phyloP scores from a whole-genome alignment of 352 stramenopile genomes.

The Hyaloperonospora brassicae region DNA sequence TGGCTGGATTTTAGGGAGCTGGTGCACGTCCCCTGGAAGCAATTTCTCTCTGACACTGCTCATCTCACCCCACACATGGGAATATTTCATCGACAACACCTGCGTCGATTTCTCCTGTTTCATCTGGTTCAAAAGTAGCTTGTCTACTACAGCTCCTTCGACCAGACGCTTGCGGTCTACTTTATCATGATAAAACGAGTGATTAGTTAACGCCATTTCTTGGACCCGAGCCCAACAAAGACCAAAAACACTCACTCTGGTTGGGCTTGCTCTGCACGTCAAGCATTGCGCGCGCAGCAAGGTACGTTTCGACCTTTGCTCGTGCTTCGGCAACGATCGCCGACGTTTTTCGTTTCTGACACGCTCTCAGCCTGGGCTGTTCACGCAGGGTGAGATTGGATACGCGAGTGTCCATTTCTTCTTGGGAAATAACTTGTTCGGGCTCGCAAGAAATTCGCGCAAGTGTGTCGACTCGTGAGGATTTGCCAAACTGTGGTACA shows the following conservation, averaged over 20 bases:
- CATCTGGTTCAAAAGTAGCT: slow-evolving; percentile 35
- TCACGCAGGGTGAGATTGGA: slow-evolving; percentile 33
- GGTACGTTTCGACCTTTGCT: slow-evolving; percentile 23
- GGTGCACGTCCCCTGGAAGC: slow-evolving; percentile 25
- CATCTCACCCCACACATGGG: slow-evolving; percentile 22
- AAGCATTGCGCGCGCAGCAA: slow-evolving; percentile 18
- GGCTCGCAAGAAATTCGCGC: slow-evolving; percentile 7
- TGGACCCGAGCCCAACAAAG: not conserved
- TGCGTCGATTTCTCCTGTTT: slow-evolving; percentile 30
- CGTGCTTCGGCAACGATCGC: slow-evolving; percentile 40
- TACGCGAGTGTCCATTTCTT: slow-evolving; percentile 43
- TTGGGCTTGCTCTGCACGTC: not conserved
- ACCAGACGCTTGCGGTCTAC: slow-evolving; percentile 19
- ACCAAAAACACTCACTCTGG: slow-evolving; percentile 11
- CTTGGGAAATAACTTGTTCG: slow-evolving; percentile 23
- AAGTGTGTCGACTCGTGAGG: slow-evolving; percentile 24
- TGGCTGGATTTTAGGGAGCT: slow-evolving; percentile 33
- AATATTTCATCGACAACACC: slow-evolving; percentile 29
- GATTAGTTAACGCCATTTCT: not conserved
- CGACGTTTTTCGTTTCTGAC: slow-evolving; percentile 43
- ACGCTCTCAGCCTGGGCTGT: slow-evolving; percentile 38
- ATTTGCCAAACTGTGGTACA: slow-evolving; percentile 38
- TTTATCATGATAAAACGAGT: slow-evolving; percentile 2
- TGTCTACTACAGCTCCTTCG: slow-evolving; percentile 20
- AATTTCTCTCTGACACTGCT: slow-evolving; percentile 14